Conservation (phyloP, 805 yeast genomes). For the Yamadazyma endophytica region DNA sequence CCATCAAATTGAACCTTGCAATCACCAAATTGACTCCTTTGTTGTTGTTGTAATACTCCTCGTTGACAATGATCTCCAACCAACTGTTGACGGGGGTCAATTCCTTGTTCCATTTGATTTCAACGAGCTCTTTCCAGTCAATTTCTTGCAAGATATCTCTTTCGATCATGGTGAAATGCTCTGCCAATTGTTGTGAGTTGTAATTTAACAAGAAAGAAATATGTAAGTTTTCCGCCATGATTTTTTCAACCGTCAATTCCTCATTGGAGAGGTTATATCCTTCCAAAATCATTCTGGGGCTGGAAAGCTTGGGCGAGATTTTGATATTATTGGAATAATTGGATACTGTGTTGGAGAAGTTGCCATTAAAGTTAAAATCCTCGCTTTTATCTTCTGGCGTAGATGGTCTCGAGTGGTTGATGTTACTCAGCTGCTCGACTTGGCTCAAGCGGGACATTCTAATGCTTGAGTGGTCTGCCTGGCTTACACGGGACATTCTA, state of each 20-base stretch:
- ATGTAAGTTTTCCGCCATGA: conserved; percentile 52
- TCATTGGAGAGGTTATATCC: conserved; percentile 27
- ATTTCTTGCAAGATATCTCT: conserved; percentile 76
- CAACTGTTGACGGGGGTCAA: conserved; percentile 74
- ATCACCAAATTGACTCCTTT: conserved; percentile 81
- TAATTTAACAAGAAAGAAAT: conserved; percentile 78
- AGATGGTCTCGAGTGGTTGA: no score
- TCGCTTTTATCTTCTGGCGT: no score
- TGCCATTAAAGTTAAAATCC: no score
- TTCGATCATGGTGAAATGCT: conserved; percentile 84
- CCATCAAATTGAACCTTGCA: conserved; percentile 81
- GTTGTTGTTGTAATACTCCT: conserved; percentile 39
- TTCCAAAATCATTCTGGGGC: conserved; percentile 33
- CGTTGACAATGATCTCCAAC: conserved; percentile 68
- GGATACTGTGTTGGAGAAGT: no score
- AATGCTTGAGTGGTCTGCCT: no score
- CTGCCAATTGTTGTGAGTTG: conserved; percentile 62
- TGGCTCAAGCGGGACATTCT: no score
- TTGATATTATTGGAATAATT: neutral
- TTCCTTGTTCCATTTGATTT: conserved; percentile 66
- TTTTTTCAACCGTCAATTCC: conserved; percentile 33
- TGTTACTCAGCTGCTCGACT: no score
- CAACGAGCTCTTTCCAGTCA: conserved; percentile 88
- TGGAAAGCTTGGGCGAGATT: conserved; percentile 8
- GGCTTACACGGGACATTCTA: no score